Percentiles rank a stretch among this genome's conserved stretches.
These are phyloP conservation scores for Chalaropsis ovoidea DNA, from an alignment of 2,329 filamentous ascomycete genomes.

Conservation along the genomic window DNA sequence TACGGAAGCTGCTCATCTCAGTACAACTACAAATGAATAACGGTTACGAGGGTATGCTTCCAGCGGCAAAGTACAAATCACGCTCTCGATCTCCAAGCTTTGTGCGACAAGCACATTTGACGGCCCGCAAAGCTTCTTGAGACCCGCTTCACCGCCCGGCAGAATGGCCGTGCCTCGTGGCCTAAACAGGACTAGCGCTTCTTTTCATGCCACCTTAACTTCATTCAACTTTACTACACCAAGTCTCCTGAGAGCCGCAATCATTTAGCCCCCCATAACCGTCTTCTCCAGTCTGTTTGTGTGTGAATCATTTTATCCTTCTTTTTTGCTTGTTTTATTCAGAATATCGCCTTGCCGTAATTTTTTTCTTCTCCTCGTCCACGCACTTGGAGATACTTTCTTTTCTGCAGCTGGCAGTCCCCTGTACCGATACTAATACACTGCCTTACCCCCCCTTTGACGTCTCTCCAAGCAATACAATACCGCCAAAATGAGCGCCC, in stretches of 20 bases:
- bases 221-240: constrained; percentile 29
- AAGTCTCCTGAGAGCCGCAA: constrained; percentile 33
- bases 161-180: constrained; percentile 30
- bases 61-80: background rate
- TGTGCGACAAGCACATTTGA: background rate
- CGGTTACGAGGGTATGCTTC: background rate
- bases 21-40: background rate
- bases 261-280: constrained; percentile 2
- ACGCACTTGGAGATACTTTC: background rate
- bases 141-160: constrained; percentile 33
- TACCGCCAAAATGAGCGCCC: constrained; percentile 43
- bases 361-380: constrained; percentile 16
- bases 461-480: constrained; percentile 14
- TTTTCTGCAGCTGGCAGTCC: background rate
- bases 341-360: constrained; percentile 9
- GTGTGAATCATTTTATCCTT: constrained; percentile 7
- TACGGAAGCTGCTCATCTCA: background rate
- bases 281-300: background rate
- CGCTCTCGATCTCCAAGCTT: background rate
- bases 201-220: constrained; percentile 38
- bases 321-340: constrained; percentile 11
- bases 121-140: constrained; percentile 9
- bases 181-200: constrained; percentile 32
- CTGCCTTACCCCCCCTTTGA: constrained; percentile 4
- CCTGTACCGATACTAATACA: constrained; percentile 16